Evolutionary conservation across 1,284 basidiomycete species (phyloP).

Genomic region (Kalmanozyma brasiliensis): DNA sequence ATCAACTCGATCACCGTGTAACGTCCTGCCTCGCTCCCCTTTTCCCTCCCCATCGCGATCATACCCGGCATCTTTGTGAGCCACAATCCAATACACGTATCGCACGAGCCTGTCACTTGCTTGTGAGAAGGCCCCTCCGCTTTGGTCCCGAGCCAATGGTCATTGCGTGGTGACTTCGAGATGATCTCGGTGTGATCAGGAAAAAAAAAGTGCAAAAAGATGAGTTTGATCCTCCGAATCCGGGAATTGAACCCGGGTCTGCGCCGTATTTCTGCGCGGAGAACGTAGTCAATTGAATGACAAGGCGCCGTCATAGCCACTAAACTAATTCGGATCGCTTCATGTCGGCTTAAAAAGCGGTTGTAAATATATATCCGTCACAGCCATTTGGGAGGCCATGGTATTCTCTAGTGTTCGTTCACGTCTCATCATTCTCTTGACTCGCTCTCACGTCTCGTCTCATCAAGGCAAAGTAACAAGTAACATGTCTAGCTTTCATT

Average conservation of each 20-base stretch:
- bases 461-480: too few species aligned
- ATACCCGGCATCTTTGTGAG: constrained; percentile 14
- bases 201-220: constrained; percentile 12
- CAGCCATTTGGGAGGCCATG: too few species aligned
- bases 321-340: constrained; percentile 56
- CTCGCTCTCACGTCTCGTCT: too few species aligned
- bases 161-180: too few species aligned
- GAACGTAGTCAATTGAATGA: constrained; percentile 27
- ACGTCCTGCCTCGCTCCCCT: background rate
- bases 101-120: too few species aligned
- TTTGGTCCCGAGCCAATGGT: too few species aligned
- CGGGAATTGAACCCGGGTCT: constrained; percentile 60
- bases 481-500: too few species aligned
- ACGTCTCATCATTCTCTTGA: too few species aligned
- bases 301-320: constrained; percentile 61
- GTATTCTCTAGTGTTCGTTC: too few species aligned
- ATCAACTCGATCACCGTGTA: constrained; percentile 32
- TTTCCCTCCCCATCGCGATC: constrained; percentile 2
- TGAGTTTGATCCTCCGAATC: constrained; percentile 39
- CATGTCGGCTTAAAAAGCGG: fast-evolving
- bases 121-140: too few species aligned
- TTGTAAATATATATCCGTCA: constrained; percentile 2
- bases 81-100: too few species aligned
- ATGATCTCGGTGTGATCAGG: background rate
- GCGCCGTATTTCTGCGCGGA: constrained; percentile 42